Conservation (phyloP, 75 land plant genomes). For the Pinus tabuliformis region DNA sequence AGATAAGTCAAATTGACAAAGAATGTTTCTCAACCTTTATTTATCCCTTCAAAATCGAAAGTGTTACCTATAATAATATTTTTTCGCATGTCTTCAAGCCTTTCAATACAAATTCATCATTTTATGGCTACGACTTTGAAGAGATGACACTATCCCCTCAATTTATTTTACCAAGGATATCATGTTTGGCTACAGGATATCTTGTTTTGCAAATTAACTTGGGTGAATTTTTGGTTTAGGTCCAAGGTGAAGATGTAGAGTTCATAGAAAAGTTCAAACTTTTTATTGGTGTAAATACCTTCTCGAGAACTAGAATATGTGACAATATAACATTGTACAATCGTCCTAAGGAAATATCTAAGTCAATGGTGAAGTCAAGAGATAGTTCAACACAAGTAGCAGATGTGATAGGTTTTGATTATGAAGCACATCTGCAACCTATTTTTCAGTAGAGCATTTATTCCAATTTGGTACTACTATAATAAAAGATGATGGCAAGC, state of each 20-base stretch:
- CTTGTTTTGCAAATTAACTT: conserved; percentile 67
- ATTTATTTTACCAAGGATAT: conserved; percentile 55
- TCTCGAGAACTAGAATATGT: conserved; percentile 20
- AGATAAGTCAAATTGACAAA: too few species aligned
- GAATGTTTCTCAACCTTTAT: conserved; percentile 24
- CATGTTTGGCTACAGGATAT: conserved; percentile 53
- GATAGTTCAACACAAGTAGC: conserved; percentile 12
- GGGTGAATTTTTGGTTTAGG: conserved; percentile 71
- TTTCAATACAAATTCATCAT: conserved; percentile 58
- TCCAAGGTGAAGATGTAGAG: conserved; percentile 53
- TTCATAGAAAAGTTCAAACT: conserved; percentile 40
- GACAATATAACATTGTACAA: conserved; percentile 57
- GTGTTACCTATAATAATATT: conserved; percentile 45
- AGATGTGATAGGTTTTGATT: too few species aligned
- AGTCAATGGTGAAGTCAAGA: conserved; percentile 27
- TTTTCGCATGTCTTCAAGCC: conserved; percentile 49
- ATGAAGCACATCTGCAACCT: too few species aligned
- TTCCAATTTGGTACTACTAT: too few species aligned
- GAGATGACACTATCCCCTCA: conserved; percentile 53
- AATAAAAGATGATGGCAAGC: too few species aligned
- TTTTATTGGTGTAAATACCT: conserved; percentile 20
- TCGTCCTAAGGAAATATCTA: conserved; percentile 54
- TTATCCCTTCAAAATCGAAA: conserved; percentile 49
- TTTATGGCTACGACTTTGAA: conserved; percentile 52
- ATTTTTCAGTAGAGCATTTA: too few species aligned